These are phyloP conservation scores for Beauveria sp. DNA, from an alignment of 2,329 filamentous ascomycete species.

Conservation along the genomic window DNA sequence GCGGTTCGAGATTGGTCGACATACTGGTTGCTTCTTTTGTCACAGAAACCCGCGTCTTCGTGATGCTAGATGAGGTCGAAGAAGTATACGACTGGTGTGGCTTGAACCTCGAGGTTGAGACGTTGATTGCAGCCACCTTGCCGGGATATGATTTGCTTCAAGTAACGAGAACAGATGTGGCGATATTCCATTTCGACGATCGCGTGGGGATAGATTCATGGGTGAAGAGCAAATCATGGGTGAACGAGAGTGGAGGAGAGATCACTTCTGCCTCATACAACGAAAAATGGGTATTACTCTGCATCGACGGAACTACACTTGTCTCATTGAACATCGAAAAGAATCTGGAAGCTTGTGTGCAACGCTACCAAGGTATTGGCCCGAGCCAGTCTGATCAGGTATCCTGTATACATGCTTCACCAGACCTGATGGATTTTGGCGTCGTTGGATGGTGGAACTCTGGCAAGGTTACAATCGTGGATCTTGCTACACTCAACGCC, in stretches of 20 bases:
- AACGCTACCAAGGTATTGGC: conserved; percentile 55
- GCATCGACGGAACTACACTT: conserved; percentile 66
- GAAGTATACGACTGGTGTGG: conserved; percentile 73
- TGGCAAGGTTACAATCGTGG: conserved; percentile 69
- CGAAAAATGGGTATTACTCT: conserved; percentile 60
- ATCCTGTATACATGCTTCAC: conserved; percentile 72
- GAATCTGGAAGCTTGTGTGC: conserved; percentile 50
- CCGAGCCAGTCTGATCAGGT: conserved; percentile 55
- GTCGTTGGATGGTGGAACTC: conserved; percentile 84
- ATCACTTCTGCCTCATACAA: conserved; percentile 80
- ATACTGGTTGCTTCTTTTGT: conserved; percentile 74
- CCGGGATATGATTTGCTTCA: conserved; percentile 61
- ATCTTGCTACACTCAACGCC: conserved; percentile 57
- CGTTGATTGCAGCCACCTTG: conserved; percentile 63
- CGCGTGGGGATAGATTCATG: conserved; percentile 49
- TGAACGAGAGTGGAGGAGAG: conserved; percentile 35
- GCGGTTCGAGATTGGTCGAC: conserved; percentile 47
- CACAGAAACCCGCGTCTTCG: conserved; percentile 75
- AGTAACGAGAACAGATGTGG: conserved; percentile 58
- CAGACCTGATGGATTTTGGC: conserved; percentile 55
- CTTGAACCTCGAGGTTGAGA: conserved; percentile 60
- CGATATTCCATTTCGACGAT: conserved; percentile 55
- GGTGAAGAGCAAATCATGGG: conserved; percentile 52
- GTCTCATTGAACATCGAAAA: conserved; percentile 58
- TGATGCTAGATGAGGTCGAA: conserved; percentile 73